Conservation (phyloP, 1,139 yeast species). For the Hansenula sp. region DNA sequence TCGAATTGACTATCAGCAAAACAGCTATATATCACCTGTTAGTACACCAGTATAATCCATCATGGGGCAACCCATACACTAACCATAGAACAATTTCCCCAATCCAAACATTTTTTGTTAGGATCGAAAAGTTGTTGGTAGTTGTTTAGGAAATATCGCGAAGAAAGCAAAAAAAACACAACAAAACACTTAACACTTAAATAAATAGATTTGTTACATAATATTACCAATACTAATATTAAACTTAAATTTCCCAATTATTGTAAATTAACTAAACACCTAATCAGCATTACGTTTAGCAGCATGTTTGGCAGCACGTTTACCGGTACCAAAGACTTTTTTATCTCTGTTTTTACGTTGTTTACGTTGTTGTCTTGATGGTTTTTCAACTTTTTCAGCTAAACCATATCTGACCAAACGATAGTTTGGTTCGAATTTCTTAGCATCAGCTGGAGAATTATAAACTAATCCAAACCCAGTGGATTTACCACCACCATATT, state of each 20-base stretch:
- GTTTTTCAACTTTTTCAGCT: conserved; percentile 93
- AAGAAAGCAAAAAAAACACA: too few species aligned
- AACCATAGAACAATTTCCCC: conserved; percentile 62
- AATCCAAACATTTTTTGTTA: conserved; percentile 57
- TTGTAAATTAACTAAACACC: conserved; percentile 3
- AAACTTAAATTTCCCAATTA: neutral
- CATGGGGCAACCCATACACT: conserved; percentile 14
- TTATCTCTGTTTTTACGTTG: conserved; percentile 99
- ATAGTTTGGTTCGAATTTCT: conserved; percentile 98
- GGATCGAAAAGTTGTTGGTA: conserved; percentile 5
- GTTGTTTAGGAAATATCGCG: too few species aligned
- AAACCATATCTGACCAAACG: conserved; percentile 99
- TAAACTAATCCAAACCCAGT: conserved; percentile 99
- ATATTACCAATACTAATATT: neutral
- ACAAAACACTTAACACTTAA: too few species aligned
- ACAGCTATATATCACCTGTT: conserved; percentile 36
- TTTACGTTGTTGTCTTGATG: conserved; percentile 99
- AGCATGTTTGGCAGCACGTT: conserved; percentile 88
- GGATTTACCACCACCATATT: conserved; percentile 99
- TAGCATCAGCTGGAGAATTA: conserved; percentile 97
- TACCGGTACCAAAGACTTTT: conserved; percentile 98
- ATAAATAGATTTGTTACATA: too few species aligned
- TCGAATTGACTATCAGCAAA: conserved; percentile 66
- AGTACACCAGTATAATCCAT: conserved; percentile 2
- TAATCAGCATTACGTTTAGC: conserved; percentile 54